Evolutionary conservation across 2,329 filamentous ascomycete species (phyloP).

Genomic region (Beauveria scarabaeidicola): DNA sequence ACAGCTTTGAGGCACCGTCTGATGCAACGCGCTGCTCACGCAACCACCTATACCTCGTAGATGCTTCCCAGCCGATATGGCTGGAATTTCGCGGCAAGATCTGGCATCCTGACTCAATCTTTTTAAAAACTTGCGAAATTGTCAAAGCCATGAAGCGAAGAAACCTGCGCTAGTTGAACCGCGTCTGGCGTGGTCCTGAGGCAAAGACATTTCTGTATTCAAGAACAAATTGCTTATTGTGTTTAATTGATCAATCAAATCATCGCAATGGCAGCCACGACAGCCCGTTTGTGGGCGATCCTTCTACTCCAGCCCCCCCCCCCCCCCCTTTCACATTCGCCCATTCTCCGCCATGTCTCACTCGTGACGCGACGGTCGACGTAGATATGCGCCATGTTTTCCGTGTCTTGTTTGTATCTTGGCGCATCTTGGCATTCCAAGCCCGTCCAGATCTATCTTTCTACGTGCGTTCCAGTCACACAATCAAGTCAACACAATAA

Average conservation of each 20-base stretch:
- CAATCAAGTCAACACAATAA: background rate
- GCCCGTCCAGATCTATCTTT: background rate
- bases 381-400: too few species aligned
- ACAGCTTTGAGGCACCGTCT: too few species aligned
- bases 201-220: background rate
- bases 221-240: background rate
- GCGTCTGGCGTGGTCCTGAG: background rate
- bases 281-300: too few species aligned
- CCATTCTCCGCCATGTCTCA: background rate
- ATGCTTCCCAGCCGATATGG: background rate
- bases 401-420: too few species aligned
- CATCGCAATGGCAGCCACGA: too few species aligned
- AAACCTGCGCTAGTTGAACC: background rate
- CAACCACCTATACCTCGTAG: background rate
- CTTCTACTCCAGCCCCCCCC: too few species aligned
- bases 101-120: too few species aligned
- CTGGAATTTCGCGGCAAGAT: background rate
- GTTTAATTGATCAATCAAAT: background rate
- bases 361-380: background rate
- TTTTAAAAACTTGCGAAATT: too few species aligned
- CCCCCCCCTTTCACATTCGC: background rate
- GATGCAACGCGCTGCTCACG: too few species aligned
- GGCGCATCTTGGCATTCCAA: too few species aligned
- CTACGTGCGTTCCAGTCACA: background rate
- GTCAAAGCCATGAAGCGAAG: background rate